Base-by-base conservation (phyloP, 1,284 basidiomycete species). In the Ceratobasidium sp. region DNA sequence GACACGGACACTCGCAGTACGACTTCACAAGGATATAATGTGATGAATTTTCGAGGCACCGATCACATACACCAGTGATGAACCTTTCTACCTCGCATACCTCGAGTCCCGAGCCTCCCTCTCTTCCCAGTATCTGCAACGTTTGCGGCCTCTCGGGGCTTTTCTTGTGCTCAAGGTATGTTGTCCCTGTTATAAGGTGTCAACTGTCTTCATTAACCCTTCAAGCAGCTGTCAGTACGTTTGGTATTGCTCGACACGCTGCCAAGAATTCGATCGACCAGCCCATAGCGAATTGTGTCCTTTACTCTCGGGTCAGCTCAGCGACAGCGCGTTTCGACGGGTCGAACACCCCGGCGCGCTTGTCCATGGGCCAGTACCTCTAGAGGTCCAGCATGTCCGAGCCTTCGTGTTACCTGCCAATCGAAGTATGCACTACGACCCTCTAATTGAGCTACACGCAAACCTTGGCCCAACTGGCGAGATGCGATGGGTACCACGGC, bases 61-160 rank as follows among this genome's bases (percentile, higher is more conserved):
- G 17, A n/a, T 23, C 1, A 13, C 10, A 12, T 46, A 1, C 12
- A 65, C 33, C 23, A 20, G 26, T n/a, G 10, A 65, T 65, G 62
- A 23, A 48, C 23, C 17, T n/a, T n/a, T 17, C 56, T 59, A 12
- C 62, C 42, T 46, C 20, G 44, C 6, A 44, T 26, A 46, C 42
- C 42, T 10, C 10, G 15, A 17, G 23, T 15, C 42, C 17, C 4
- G 10, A 46, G 6, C 62, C 28, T 26, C 13, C 62, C n/a, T 44
- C 62, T 46, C 62, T 65, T 48, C 62, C 62, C n/a, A 33, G 20
- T 10, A 48, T 65, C 62, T 65, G 62, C 62, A 65, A 65, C 28
- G 62, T 44, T 65, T 65, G 62, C 17, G 62, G 62, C 3, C 23
- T 15, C 26, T 5, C 48, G 26, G 62, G 12, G 4, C n/a, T 46